A percentile compares a stretch with the other conserved stretches of the same genome.
phyloP scores from a whole-genome alignment of 176 grass and related monocot species.

The Saccharum officinarum region DNA sequence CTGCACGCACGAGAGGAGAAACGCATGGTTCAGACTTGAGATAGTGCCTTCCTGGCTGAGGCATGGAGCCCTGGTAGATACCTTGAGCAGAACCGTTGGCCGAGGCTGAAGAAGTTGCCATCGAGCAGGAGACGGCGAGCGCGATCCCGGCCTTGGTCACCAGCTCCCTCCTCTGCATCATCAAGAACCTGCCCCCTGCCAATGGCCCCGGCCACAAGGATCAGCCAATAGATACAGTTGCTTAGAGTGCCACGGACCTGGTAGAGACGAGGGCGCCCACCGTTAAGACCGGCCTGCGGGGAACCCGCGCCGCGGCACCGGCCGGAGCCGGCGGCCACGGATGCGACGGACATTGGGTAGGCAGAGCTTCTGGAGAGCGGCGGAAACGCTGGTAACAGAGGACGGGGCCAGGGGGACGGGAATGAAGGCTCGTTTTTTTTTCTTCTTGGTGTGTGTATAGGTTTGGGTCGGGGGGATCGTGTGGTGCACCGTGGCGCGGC shows the following conservation, averaged over 20 bases:
- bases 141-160: constrained; percentile 61
- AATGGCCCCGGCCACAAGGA: background rate
- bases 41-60: background rate
- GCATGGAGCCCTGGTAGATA: background rate
- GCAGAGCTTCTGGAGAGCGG: background rate
- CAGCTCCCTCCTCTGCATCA: constrained; percentile 68
- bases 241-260: background rate
- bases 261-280: background rate
- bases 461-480: background rate
- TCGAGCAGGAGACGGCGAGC: constrained; percentile 68
- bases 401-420: background rate
- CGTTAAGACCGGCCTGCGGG: background rate
- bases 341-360: constrained; percentile 42
- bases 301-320: constrained; percentile 9
- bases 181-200: constrained; percentile 42
- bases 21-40: background rate
- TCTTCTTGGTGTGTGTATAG: background rate
- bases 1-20: constrained; percentile 20
- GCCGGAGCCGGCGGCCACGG: constrained; percentile 36
- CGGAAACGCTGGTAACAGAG: background rate
- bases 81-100: constrained; percentile 47
- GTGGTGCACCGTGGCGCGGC: constrained; percentile 22
- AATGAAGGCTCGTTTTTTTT: background rate
- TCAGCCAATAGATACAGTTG: background rate
- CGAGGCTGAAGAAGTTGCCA: constrained; percentile 45